phyloP scores from a whole-genome alignment of 768 basidiomycete genomes.

The Panus rudis region DNA sequence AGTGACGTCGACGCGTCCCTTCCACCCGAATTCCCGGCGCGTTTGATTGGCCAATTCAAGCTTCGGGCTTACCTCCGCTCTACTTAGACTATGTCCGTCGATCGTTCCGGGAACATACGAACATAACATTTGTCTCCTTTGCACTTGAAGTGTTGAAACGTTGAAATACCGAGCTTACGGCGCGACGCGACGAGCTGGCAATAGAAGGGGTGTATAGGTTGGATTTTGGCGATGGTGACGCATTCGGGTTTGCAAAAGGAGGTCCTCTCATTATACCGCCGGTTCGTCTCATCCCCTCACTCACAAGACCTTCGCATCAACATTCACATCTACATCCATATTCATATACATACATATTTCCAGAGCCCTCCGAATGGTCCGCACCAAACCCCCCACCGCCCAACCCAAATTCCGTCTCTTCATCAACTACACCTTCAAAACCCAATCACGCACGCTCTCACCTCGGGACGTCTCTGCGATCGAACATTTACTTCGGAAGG shows the following conservation, averaged over 20 bases:
- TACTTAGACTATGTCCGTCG: too few relatives aligned
- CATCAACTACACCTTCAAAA: constrained; percentile 63
- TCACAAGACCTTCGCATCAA: background rate
- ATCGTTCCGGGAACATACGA: too few relatives aligned
- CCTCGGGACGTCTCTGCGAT: constrained; percentile 62
- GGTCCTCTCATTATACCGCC: constrained; percentile 46
- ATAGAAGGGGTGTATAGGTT: too few relatives aligned
- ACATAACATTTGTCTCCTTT: too few relatives aligned
- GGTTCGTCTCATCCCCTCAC: constrained; percentile 29
- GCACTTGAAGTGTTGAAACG: too few relatives aligned
- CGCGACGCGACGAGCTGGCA: too few relatives aligned
- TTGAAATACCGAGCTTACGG: too few relatives aligned
- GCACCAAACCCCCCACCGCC: constrained; percentile 52
- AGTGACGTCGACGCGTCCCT: too few relatives aligned
- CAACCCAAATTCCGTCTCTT: constrained; percentile 62
- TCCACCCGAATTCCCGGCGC: too few relatives aligned
- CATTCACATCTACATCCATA: background rate
- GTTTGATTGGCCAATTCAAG: too few relatives aligned
- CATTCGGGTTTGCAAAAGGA: constrained; percentile 48
- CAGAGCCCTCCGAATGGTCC: constrained; percentile 73
- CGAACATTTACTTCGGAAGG: constrained; percentile 72
- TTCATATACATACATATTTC: background rate
- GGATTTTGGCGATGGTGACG: background rate
- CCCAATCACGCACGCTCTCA: constrained; percentile 52
- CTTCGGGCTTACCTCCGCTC: too few relatives aligned